A percentile compares a stretch with the other conserved stretches of the same genome.
Conservation (phyloP, 768 basidiomycete species). For the Kwoniella sp. region DNA sequence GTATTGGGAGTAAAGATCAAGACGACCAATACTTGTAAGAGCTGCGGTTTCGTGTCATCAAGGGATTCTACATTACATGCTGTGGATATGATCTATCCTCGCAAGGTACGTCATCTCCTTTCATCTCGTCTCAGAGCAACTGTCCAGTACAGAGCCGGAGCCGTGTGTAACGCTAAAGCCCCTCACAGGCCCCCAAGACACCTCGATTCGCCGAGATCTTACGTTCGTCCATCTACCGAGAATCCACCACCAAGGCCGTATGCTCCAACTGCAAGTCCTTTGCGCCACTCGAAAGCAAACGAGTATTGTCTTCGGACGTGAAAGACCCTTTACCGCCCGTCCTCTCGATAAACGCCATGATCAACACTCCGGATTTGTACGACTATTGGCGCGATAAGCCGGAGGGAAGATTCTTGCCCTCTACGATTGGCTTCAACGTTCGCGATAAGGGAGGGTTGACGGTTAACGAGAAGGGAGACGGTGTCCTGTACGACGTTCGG, state of each 20-base stretch:
- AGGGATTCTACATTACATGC: slow-evolving; percentile 81
- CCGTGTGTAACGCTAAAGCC: too few species aligned
- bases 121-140: too few species aligned
- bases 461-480: slow-evolving; percentile 38
- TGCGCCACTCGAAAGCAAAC: slow-evolving; percentile 70
- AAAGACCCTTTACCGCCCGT: slow-evolving; percentile 69
- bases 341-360: slow-evolving; percentile 80
- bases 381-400: slow-evolving; percentile 70
- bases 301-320: slow-evolving; percentile 64
- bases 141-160: too few species aligned
- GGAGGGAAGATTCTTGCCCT: slow-evolving; percentile 34
- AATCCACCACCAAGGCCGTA: slow-evolving; percentile 80
- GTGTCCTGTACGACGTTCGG: slow-evolving; percentile 70
- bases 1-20: slow-evolving; percentile 77
- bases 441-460: slow-evolving; percentile 38
- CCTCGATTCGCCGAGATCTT: slow-evolving; percentile 68
- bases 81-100: slow-evolving; percentile 82
- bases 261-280: slow-evolving; percentile 82
- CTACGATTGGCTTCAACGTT: slow-evolving; percentile 18
- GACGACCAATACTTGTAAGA: slow-evolving; percentile 72
- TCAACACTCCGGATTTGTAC: slow-evolving; percentile 73
- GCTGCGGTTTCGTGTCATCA: slow-evolving; percentile 70
- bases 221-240: slow-evolving; percentile 73
- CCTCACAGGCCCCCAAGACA: slow-evolving; percentile 16
- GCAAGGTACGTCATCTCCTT: slow-evolving; percentile 63